Percentiles rank a stretch among this genome's conserved stretches.
These are phyloP conservation scores for Lactifluus subvellereus DNA, from an alignment of 768 basidiomycete genomes.

Conservation along the genomic window DNA sequence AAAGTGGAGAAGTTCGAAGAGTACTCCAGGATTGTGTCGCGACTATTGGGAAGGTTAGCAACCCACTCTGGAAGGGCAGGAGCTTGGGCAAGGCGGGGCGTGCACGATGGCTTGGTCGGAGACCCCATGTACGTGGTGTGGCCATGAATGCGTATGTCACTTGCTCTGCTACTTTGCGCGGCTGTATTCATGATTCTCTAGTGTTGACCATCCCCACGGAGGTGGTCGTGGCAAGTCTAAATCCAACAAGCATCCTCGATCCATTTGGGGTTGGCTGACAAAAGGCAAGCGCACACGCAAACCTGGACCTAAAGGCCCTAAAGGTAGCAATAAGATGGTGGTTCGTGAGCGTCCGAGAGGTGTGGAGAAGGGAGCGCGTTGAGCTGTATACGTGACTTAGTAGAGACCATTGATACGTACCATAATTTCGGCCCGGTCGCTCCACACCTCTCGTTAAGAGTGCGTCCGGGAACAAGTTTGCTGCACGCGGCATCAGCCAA, in stretches of 20 bases:
- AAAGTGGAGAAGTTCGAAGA: conserved; percentile 89
- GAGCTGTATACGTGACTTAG: neutral
- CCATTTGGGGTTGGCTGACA: conserved; percentile 88
- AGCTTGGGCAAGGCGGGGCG: conserved; percentile 90
- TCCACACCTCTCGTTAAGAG: neutral
- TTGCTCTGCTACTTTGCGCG: neutral
- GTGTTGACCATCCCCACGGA: conserved; percentile 90
- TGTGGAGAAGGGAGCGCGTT: conserved; percentile 39
- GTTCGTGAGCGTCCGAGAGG: conserved; percentile 81
- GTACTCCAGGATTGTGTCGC: conserved; percentile 77
- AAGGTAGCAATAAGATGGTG: conserved; percentile 87
- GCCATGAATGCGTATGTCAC: conserved; percentile 87
- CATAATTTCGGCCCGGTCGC: conserved; percentile 3
- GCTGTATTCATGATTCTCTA: conserved; percentile 29
- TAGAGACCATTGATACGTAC: no score
- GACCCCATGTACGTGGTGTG: conserved; percentile 87
- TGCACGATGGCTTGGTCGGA: conserved; percentile 75
- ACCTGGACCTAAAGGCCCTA: conserved; percentile 85
- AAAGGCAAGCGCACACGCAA: conserved; percentile 92
- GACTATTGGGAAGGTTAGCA: conserved; percentile 89
- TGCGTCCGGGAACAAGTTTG: no score
- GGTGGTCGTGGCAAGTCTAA: conserved; percentile 98
- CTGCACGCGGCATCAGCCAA: no score
- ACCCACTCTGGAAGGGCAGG: conserved; percentile 80
- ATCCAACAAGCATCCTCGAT: conserved; percentile 90